Percentiles rank a stretch among this genome's conserved stretches.
These are phyloP conservation scores for Parsonsia alboflavescens DNA, from an alignment of 257 asterid species.

Conservation along the genomic window DNA sequence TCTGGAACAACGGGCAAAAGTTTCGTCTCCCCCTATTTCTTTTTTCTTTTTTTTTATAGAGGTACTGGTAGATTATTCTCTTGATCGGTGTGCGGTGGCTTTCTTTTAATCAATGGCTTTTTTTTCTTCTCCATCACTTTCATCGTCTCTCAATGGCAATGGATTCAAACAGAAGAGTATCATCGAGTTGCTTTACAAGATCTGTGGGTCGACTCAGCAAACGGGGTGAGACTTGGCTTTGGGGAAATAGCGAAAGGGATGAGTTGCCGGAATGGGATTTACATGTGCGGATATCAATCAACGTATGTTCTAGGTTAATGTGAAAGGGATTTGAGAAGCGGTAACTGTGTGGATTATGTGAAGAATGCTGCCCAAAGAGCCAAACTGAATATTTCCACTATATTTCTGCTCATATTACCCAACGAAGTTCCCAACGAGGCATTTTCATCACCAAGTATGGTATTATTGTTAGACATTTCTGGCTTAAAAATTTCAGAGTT, in stretches of 20 bases:
- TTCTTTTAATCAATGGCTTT: too few relatives aligned
- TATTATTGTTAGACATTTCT: background rate
- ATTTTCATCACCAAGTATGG: slow-evolving; percentile 49
- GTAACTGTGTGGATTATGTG: slow-evolving; percentile 77
- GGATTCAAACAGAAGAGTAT: too few relatives aligned
- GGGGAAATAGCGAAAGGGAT: slow-evolving; percentile 57
- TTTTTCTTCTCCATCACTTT: too few relatives aligned
- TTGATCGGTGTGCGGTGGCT: too few relatives aligned
- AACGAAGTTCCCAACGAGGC: slow-evolving; percentile 52
- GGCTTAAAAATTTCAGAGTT: background rate
- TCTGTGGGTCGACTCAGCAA: too few relatives aligned
- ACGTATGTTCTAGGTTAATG: slow-evolving; percentile 84
- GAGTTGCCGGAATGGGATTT: slow-evolving; percentile 45
- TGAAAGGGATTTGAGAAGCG: slow-evolving; percentile 59
- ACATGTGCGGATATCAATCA: slow-evolving; percentile 54
- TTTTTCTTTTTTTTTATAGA: too few relatives aligned
- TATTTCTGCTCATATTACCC: slow-evolving; percentile 78
- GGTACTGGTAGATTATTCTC: too few relatives aligned
- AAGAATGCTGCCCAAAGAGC: slow-evolving; percentile 46
- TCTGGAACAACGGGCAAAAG: too few relatives aligned
- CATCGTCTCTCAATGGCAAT: too few relatives aligned
- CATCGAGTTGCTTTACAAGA: too few relatives aligned
- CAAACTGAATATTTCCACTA: slow-evolving; percentile 48
- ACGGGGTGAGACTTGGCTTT: slow-evolving; percentile 49
- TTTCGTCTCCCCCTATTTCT: too few relatives aligned